Conservation (phyloP, 805 yeast species). For the Kluyveromyces lactis region DNA sequence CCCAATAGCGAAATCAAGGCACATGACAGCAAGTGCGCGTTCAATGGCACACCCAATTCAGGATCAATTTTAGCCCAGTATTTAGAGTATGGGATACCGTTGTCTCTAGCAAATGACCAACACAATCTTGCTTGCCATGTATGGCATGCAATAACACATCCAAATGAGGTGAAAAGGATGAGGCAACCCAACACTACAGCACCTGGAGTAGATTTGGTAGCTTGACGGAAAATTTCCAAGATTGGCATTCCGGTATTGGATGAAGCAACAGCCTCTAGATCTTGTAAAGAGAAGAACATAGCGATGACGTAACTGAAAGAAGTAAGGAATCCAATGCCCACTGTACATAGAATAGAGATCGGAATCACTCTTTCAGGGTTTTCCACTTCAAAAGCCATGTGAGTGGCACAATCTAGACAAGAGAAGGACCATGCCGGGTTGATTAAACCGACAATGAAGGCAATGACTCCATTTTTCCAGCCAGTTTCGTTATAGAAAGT, state of each 20-base stretch:
- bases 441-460: conserved; percentile 57
- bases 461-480: conserved; percentile 51
- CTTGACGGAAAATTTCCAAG: conserved; percentile 56
- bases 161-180: conserved; percentile 49
- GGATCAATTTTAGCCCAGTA: conserved; percentile 46
- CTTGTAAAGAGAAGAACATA: conserved; percentile 54
- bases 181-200: conserved; percentile 47
- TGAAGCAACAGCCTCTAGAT: conserved; percentile 39
- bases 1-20: conserved; percentile 46
- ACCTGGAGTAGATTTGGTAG: conserved; percentile 45
- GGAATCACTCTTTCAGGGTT: conserved; percentile 56
- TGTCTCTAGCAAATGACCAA: conserved; percentile 68
- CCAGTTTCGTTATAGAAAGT: conserved; percentile 54
- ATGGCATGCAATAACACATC: conserved; percentile 57
- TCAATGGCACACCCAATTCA: conserved; percentile 48
- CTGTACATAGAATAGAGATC: conserved; percentile 57
- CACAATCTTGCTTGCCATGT: conserved; percentile 67
- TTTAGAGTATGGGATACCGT: conserved; percentile 53
- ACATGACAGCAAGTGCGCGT: conserved; percentile 54
- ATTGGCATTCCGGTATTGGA: conserved; percentile 58
- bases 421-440: conserved; percentile 68
- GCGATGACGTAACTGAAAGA: conserved; percentile 46
- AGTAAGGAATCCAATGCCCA: conserved; percentile 62
- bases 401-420: conserved; percentile 65
- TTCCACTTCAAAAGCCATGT: conserved; percentile 60